Evolutionary conservation across 106 monocot species (phyloP).

Genomic region (Dendrobium huoshanense): DNA sequence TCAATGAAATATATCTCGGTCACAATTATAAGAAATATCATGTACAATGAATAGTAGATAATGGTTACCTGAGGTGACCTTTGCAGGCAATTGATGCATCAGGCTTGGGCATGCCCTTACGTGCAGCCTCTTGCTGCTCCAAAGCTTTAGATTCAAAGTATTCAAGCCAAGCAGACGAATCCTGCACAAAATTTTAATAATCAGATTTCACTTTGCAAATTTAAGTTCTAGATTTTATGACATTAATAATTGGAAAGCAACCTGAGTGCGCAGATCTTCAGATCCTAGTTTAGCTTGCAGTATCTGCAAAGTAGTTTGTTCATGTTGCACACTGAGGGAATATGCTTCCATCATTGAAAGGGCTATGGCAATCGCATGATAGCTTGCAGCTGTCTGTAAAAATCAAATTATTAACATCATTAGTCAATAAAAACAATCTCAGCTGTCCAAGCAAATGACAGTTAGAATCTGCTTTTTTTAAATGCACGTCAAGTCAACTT

Average conservation of each 20-base stretch:
- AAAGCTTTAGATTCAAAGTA: conserved; percentile 93
- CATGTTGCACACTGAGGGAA: conserved; percentile 85
- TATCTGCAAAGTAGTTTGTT: conserved; percentile 87
- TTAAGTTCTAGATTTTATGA: background rate
- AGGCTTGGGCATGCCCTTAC: conserved; percentile 84
- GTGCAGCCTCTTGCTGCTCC: conserved; percentile 93
- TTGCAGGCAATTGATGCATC: conserved; percentile 97
- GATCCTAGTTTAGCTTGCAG: conserved; percentile 74
- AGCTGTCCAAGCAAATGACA: background rate
- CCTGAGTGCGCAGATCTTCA: conserved; percentile 91
- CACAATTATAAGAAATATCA: background rate
- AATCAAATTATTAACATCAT: background rate
- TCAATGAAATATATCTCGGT: background rate
- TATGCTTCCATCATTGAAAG: conserved; percentile 98
- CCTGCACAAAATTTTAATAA: conserved; percentile 33
- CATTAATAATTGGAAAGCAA: conserved; percentile 12
- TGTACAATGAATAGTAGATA: background rate
- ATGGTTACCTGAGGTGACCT: conserved; percentile 81
- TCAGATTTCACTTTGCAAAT: background rate
- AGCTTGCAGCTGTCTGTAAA: conserved; percentile 92
- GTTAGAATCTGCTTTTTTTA: background rate
- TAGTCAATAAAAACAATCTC: background rate
- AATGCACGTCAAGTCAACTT: background rate
- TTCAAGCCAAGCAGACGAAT: conserved; percentile 95
- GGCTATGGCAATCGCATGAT: conserved; percentile 96